Base-by-base conservation (phyloP, 140 eudicot species). In the Erigeron philadelphicus region DNA sequence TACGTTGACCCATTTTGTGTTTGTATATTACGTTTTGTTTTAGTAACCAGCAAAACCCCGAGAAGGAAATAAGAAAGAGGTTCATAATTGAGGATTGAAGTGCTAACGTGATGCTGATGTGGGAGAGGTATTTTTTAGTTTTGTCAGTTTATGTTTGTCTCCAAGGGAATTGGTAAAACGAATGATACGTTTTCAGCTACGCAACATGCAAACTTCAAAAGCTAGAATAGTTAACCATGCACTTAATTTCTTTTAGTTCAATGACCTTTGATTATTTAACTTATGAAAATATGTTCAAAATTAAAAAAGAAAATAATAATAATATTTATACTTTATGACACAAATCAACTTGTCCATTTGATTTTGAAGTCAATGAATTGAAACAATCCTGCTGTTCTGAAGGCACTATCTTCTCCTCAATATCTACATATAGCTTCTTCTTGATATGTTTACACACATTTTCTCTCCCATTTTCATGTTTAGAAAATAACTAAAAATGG, bases 401-500 rank as follows among this genome's bases (percentile, higher is more conserved):
- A 56, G 78, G 44, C 38, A 48, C 62, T 48, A 59, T 31, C 61
- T 53, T 23, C 35, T 11, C 53, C 18, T 3, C 11, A 9, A 7
- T 12, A 42, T 67, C 38, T 17, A 21, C 35, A 49, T 62, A 35
- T 40, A 19, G 10, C 16, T 52, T 52, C n/a, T 5, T 52, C 49
- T 5, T 44, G 10, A 5, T 44, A 5, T 5, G 52, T 50, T 15
- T 43, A 31, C 25, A 21, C 65, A 64, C 35, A 54, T 42, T 41
- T 58, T 71, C 67, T 59, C 75, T 71, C 66, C 59, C 64, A 68
- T 13, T 58, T 77, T 77, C 44, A 77, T 70, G 67, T 31, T 63
- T 42, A 40, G 17, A 25, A 55, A 11, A 61, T 56, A 62, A 50
- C 55, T 67, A 54, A 54, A 64, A 72, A 88, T 81, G 95, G 69